phyloP scores from a whole-genome alignment of 495 filamentous ascomycete species.

The Trichoderma erinaceum region DNA sequence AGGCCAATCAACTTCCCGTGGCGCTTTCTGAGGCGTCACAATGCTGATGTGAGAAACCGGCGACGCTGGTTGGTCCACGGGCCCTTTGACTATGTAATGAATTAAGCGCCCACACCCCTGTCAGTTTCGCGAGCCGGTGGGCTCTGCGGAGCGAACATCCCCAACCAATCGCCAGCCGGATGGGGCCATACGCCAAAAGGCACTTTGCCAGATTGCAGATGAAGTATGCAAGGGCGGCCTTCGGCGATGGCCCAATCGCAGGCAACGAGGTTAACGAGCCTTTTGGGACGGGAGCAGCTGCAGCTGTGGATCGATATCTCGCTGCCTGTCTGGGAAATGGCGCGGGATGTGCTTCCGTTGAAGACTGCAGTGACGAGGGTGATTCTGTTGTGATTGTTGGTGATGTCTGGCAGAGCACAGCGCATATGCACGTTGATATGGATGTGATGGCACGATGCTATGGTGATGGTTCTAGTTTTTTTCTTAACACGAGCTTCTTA shows the following conservation, averaged over 20 bases:
- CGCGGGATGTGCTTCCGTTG: not conserved
- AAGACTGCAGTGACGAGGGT: not conserved
- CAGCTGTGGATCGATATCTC: not conserved
- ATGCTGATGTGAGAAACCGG: conserved; percentile 9
- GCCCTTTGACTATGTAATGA: not conserved
- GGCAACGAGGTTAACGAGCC: not conserved
- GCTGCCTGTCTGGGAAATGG: not conserved
- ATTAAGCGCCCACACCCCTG: conserved; percentile 12
- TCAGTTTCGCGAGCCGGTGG: not conserved
- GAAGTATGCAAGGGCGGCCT: not conserved
- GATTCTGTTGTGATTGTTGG: not conserved
- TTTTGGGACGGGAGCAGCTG: not conserved
- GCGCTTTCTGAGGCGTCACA: conserved; percentile 9
- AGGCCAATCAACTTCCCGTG: not conserved
- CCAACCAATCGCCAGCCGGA: not conserved
- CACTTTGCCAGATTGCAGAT: not conserved
- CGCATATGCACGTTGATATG: not conserved
- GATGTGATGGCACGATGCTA: conserved; percentile 5
- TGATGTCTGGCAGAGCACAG: not conserved
- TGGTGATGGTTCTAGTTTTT: not conserved
- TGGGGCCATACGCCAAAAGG: not conserved
- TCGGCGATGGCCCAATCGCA: not conserved
- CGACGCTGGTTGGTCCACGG: not conserved
- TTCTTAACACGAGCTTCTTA: not conserved
- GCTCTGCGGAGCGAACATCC: not conserved